Evolutionary conservation across 2,329 filamentous ascomycete genomes (phyloP), one percentile per base, ranked within the genome.

Genomic region (Fusarium sacchari): DNA sequence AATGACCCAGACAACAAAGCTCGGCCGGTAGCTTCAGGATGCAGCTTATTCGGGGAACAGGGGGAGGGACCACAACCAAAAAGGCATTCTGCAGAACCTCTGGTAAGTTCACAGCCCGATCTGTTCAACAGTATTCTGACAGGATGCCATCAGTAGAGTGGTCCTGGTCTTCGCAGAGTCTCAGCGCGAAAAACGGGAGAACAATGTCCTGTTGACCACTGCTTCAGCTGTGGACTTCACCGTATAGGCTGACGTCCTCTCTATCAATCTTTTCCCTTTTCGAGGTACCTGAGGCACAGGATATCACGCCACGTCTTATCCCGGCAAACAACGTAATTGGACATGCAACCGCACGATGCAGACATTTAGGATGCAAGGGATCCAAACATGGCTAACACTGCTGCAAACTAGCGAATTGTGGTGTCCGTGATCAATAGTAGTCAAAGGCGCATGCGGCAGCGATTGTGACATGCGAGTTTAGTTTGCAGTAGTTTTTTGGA

Each of bases 251-350:
- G 34, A 15, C 20, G n/a, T 40, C 8, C 12, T 37, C 28, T 36
- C n/a, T 24, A 39, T 63, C 24, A 43, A 34, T 32, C 32, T 11
- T 28, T 59, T 43, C n/a, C 14, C 40, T 37, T 20, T 26, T 37
- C 14, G 49, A 40, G 26, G n/a, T 36, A 57, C 18, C 12, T 32
- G 24, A 49, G 28, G 15, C 26, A 28, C 20, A 30, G 24, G 20
- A 52, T 20, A 57, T 67, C 64, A 65, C 60, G 60, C 64, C 64
- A 67, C 63, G 40, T 59, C 64, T 52, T 34, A 42, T 36, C 53
- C 32, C 34, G n/a, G 37, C 20, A 47, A 37, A 50, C 43, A 34
- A 58, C 32, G 22, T 17, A 22, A 49, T 57, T 65, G 46, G 60
- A 37, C 30, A 62, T 36, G 28, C 22, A 53, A 34, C 39, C 18